Evolutionary conservation across 768 basidiomycete genomes (phyloP).

Genomic region (Panaeolus cyanescens): DNA sequence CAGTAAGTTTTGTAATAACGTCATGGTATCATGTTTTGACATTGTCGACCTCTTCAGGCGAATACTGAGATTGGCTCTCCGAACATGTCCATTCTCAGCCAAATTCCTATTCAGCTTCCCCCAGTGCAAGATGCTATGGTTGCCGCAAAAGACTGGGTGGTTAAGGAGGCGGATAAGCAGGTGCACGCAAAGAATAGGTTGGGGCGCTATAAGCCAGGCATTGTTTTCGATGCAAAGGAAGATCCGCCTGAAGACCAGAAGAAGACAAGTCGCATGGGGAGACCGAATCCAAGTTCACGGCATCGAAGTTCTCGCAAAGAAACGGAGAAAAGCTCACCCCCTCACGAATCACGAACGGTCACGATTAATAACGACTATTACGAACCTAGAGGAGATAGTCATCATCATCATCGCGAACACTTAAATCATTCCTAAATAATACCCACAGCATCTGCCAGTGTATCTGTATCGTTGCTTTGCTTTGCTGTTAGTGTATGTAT

Average conservation of each 20-base stretch:
- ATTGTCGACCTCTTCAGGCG: constrained; percentile 38
- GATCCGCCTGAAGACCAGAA: constrained; percentile 47
- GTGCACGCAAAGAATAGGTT: constrained; percentile 37
- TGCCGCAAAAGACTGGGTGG: constrained; percentile 74
- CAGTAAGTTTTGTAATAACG: constrained; percentile 47
- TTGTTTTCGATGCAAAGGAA: constrained; percentile 65
- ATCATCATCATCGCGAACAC: background rate
- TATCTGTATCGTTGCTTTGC: background rate
- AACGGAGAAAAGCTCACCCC: background rate
- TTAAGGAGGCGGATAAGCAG: constrained; percentile 54
- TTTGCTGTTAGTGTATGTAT: background rate
- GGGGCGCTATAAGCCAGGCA: constrained; percentile 57
- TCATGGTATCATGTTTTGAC: background rate
- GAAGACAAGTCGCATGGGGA: constrained; percentile 7
- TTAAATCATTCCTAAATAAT: background rate
- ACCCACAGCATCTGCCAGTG: background rate
- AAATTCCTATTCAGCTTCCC: constrained; percentile 51
- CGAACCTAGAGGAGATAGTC: background rate
- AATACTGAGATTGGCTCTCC: constrained; percentile 79
- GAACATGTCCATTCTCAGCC: constrained; percentile 68
- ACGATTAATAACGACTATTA: background rate
- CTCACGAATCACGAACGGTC: background rate
- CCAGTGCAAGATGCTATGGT: constrained; percentile 61
- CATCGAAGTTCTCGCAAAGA: constrained; percentile 8
- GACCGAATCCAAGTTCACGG: constrained; percentile 2